Conservation (phyloP, 164 flowering plant genomes). For the Chimonanthus praecox region DNA sequence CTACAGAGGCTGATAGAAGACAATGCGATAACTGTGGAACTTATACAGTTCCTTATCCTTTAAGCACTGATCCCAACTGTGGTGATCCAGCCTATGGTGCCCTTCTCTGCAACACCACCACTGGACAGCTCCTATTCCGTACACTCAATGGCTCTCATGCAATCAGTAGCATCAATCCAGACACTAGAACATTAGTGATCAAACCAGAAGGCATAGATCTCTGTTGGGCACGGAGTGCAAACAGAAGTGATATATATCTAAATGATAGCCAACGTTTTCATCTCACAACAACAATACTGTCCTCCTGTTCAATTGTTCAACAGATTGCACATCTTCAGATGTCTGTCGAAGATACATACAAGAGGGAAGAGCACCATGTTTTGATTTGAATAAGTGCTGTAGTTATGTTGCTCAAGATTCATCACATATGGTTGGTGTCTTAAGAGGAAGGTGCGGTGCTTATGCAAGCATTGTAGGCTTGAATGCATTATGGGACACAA, state of each 20-base stretch:
- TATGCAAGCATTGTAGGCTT: background rate
- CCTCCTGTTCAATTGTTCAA: constrained; percentile 1
- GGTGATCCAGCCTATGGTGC: constrained; percentile 5
- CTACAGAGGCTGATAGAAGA: background rate
- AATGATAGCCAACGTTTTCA: background rate
- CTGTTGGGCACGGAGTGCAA: background rate
- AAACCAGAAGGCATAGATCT: background rate
- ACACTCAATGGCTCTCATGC: constrained; percentile 1
- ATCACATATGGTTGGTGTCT: background rate
- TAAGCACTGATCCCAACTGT: constrained; percentile 11
- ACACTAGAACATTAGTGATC: constrained; percentile 2
- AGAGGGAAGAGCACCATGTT: background rate
- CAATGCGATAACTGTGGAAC: constrained; percentile 3
- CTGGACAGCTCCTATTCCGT: constrained; percentile 4
- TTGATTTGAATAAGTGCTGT: background rate
- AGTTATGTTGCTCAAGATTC: background rate
- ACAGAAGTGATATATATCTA: background rate
- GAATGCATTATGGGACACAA: too few relatives aligned
- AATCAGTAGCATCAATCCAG: constrained; percentile 3
- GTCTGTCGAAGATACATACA: background rate
- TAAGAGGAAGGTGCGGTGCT: background rate
- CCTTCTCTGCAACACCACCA: background rate
- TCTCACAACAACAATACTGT: background rate
- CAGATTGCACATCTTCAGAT: background rate
- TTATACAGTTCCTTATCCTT: constrained; percentile 7